Evolutionary conservation across 805 yeast genomes (phyloP).

Genomic region (Kuraishia capsulata): DNA sequence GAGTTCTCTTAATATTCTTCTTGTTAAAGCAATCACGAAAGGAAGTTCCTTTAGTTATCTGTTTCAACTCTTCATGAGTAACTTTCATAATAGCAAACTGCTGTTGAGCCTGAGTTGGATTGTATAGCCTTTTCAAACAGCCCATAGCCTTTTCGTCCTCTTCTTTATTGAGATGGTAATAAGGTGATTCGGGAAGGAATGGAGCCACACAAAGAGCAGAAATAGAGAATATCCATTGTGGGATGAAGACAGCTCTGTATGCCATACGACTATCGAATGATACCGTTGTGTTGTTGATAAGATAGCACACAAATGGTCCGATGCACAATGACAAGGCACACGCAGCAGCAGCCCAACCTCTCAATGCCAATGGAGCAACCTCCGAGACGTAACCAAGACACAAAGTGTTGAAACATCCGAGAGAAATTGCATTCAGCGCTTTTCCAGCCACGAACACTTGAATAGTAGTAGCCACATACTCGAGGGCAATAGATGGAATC

Average conservation of each 20-base stretch:
- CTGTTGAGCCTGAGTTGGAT: constrained; percentile 1
- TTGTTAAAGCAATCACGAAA: constrained; percentile 35
- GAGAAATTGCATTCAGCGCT: constrained; percentile 29
- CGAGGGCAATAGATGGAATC: constrained; percentile 19
- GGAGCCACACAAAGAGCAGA: constrained; percentile 2
- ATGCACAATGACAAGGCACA: constrained; percentile 31
- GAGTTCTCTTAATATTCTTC: constrained; percentile 37
- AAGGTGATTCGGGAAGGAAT: constrained; percentile 13
- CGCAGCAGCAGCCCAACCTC: constrained; percentile 30
- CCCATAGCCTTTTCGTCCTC: constrained; percentile 32
- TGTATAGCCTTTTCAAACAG: constrained; percentile 16
- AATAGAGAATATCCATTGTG: constrained; percentile 11
- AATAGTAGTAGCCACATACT: constrained; percentile 28
- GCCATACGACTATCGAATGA: constrained; percentile 9
- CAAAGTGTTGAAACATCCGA: constrained; percentile 34
- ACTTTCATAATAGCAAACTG: constrained; percentile 9
- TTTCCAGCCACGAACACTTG: constrained; percentile 31
- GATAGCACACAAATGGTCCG: constrained; percentile 27
- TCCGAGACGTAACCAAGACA: constrained; percentile 33
- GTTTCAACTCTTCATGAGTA: constrained; percentile 1
- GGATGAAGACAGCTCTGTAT: constrained; percentile 11
- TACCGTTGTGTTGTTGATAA: constrained; percentile 22
- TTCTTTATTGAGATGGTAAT: constrained; percentile 20
- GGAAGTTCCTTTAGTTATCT: constrained; percentile 23
- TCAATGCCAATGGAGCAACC: constrained; percentile 29